These are phyloP conservation scores for Drechslera avenae DNA, from an alignment of 2,329 filamentous ascomycete species.

Conservation along the genomic window DNA sequence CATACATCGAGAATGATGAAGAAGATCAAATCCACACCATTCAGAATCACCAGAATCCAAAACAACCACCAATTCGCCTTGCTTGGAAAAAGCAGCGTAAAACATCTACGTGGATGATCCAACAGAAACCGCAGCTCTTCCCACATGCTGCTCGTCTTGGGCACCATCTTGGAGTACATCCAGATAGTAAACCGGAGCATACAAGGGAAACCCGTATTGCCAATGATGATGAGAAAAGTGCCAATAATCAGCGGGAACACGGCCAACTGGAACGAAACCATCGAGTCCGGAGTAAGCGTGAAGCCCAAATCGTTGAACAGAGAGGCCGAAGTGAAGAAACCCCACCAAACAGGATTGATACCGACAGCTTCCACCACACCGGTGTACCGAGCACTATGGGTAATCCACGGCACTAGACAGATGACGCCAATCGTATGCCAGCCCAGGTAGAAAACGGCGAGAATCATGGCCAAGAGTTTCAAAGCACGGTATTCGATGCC, in stretches of 20 bases:
- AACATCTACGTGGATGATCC: constrained; percentile 93
- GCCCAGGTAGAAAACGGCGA: constrained; percentile 78
- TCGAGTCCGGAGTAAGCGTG: constrained; percentile 89
- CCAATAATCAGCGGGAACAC: constrained; percentile 76
- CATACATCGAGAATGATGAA: constrained; percentile 90
- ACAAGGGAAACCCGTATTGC: constrained; percentile 93
- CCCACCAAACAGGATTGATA: constrained; percentile 82
- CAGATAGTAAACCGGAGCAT: constrained; percentile 95
- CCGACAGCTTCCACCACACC: constrained; percentile 65
- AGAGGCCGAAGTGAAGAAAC: constrained; percentile 83
- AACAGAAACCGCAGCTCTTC: constrained; percentile 90
- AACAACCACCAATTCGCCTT: constrained; percentile 96
- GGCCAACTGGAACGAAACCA: constrained; percentile 83
- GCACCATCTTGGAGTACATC: constrained; percentile 70
- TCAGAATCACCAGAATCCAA: constrained; percentile 79
- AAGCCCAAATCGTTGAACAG: constrained; percentile 96
- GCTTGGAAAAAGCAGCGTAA: constrained; percentile 89
- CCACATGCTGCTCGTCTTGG: constrained; percentile 72
- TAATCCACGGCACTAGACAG: constrained; percentile 80
- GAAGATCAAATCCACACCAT: constrained; percentile 83
- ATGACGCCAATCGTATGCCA: constrained; percentile 80
- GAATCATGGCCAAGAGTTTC: constrained; percentile 79
- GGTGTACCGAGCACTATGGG: constrained; percentile 64
- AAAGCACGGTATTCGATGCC: constrained; percentile 95
- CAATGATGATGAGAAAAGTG: constrained; percentile 87